Conservation (phyloP, 495 filamentous ascomycete species). For the Cryomyces antarcticus region DNA sequence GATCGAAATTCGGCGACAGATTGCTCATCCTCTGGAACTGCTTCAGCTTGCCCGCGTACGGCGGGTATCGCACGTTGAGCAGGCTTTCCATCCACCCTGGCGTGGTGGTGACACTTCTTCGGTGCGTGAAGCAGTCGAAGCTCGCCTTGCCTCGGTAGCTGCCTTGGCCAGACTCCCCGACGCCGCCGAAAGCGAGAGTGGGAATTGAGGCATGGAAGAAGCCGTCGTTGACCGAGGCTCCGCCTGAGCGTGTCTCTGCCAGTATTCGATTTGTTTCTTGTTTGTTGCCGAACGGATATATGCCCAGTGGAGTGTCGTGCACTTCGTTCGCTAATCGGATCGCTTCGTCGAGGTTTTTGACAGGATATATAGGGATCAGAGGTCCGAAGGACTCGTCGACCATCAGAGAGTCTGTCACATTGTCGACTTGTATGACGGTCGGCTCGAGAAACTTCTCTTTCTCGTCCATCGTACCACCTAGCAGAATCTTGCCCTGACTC, state of each 20-base stretch:
- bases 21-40: slow-evolving; percentile 34
- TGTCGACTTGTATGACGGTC: slow-evolving; percentile 60
- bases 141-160: slow-evolving; percentile 64
- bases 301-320: slow-evolving; percentile 56
- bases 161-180: slow-evolving; percentile 69
- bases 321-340: slow-evolving; percentile 56
- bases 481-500: slow-evolving; percentile 60
- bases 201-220: slow-evolving; percentile 60
- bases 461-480: slow-evolving; percentile 69
- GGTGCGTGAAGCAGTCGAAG: slow-evolving; percentile 70
- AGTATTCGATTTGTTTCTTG: slow-evolving; percentile 32
- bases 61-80: slow-evolving; percentile 62
- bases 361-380: slow-evolving; percentile 57
- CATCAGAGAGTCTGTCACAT: slow-evolving; percentile 56
- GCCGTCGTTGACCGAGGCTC: slow-evolving; percentile 24
- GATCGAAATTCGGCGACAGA: slow-evolving; percentile 62
- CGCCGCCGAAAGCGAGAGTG: slow-evolving; percentile 72
- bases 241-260: slow-evolving; percentile 18
- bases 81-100: slow-evolving; percentile 65
- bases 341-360: slow-evolving; percentile 59
- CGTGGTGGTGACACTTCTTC: slow-evolving; percentile 51
- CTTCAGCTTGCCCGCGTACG: slow-evolving; percentile 43
- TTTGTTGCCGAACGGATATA: slow-evolving; percentile 71
- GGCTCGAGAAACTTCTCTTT: slow-evolving; percentile 64
- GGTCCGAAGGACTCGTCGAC: slow-evolving; percentile 77